Percentiles rank a stretch among this genome's conserved stretches.
Conservation (phyloP, 139 green algal genomes). For the Chlamydomonas asymmetrica region DNA sequence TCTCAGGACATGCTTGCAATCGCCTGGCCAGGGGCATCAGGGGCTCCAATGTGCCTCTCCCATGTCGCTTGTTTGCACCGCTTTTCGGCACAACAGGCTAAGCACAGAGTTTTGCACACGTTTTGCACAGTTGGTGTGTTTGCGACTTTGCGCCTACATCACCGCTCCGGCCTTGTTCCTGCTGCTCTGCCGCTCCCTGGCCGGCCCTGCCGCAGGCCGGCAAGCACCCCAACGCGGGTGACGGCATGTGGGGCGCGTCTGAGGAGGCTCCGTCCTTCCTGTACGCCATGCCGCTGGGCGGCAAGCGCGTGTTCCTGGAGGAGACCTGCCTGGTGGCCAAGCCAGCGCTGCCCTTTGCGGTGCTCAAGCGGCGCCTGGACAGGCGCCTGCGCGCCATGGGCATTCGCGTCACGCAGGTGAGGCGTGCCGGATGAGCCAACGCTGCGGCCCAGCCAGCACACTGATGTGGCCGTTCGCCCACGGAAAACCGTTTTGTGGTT, state of each 20-base stretch:
- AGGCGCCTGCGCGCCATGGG: slow-evolving; percentile 67
- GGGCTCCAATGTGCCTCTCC: too few species aligned
- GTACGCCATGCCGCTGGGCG: slow-evolving; percentile 78
- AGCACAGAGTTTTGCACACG: too few species aligned
- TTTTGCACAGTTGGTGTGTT: too few species aligned
- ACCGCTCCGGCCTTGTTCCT: too few species aligned
- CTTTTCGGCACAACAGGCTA: too few species aligned
- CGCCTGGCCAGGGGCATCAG: too few species aligned
- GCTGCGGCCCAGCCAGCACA: too few species aligned
- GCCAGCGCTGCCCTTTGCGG: slow-evolving; percentile 74
- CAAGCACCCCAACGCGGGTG: slow-evolving; percentile 67
- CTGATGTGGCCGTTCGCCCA: not conserved
- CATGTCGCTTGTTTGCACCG: too few species aligned
- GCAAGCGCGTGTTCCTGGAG: slow-evolving; percentile 76
- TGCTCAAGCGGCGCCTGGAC: slow-evolving; percentile 76
- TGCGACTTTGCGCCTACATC: too few species aligned
- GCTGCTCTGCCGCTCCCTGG: too few species aligned
- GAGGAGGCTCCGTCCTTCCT: slow-evolving; percentile 79
- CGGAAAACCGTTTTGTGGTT: not conserved
- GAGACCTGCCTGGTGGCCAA: slow-evolving; percentile 86
- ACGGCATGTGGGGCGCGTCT: slow-evolving; percentile 69
- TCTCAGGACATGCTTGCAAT: too few species aligned
- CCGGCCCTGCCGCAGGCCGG: slow-evolving; percentile 21
- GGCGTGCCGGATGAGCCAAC: too few species aligned
- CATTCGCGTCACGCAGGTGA: slow-evolving; percentile 61